These are phyloP conservation scores for Coriaria nepalensis DNA, from an alignment of 306 rosid genomes.

Conservation along the genomic window DNA sequence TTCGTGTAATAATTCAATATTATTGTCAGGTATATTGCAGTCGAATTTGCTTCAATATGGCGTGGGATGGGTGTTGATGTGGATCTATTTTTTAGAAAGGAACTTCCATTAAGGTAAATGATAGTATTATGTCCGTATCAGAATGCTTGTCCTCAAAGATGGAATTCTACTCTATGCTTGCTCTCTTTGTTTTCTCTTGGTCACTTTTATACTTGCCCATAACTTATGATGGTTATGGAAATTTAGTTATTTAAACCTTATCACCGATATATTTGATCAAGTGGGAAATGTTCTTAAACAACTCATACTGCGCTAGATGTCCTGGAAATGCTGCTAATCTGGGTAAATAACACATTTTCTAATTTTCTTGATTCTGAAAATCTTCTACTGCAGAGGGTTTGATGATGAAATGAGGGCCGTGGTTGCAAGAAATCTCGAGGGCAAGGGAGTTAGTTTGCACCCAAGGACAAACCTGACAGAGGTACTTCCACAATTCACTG, in stretches of 20 bases:
- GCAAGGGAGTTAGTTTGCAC: slow-evolving; percentile 76
- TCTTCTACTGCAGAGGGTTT: slow-evolving; percentile 58
- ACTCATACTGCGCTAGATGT: too few relatives aligned
- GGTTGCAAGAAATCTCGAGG: slow-evolving; percentile 90
- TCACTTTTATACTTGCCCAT: too few relatives aligned
- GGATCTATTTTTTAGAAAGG: slow-evolving; percentile 69
- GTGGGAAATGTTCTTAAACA: too few relatives aligned
- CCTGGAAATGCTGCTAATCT: too few relatives aligned
- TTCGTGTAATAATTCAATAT: slow-evolving; percentile 5
- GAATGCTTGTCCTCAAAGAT: too few relatives aligned
- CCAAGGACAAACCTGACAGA: slow-evolving; percentile 54
- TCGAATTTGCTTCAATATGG: slow-evolving; percentile 96
- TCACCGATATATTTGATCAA: too few relatives aligned
- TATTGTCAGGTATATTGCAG: slow-evolving; percentile 67
- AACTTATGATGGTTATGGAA: too few relatives aligned
- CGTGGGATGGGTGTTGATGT: slow-evolving; percentile 84
- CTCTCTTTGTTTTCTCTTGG: too few relatives aligned
- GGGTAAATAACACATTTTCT: not conserved
- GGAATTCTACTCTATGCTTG: too few relatives aligned
- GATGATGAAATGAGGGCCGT: slow-evolving; percentile 98
- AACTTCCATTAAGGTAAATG: slow-evolving; percentile 78
- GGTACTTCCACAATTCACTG: slow-evolving; percentile 28
- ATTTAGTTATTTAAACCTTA: too few relatives aligned
- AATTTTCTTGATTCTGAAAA: not conserved
- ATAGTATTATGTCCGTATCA: too few relatives aligned